Evolutionary conservation across 1,139 yeast genomes (phyloP), one percentile per base, ranked within the genome.

Genomic region (Spencermartinsiella ligniputridi): DNA sequence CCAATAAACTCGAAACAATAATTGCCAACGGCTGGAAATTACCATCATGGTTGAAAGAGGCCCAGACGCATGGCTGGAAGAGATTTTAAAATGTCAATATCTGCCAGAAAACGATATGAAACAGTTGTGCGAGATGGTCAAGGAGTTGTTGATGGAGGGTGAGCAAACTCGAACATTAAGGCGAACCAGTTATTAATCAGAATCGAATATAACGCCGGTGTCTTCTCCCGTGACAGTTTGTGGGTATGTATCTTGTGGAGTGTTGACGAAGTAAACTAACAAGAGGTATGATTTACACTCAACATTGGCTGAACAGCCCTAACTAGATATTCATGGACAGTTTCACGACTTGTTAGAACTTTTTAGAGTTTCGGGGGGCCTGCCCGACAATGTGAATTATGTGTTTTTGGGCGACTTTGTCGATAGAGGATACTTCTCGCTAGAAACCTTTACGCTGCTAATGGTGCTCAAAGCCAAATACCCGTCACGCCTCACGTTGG

Each of bases 161-260:
- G 44, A 19, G 63, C 47, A 22, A 24, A 25, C 25, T 22, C 9
- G 25, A 17, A 13, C 6, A 5, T 5, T 13, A 9, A 12, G 9
- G 11, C 18, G 12, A n/a, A 35, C 24, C 17, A 17, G 20, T 25
- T 35, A 20, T 18, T 30, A 35, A 24, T 6, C 35, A 59, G 96
- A 88, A 65, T 84, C 92, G 37, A 92, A 92, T 64, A 90, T 92
- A 54, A 97, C 92, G 62, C 97, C 98, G 0, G 97, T 92, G 12
- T 88, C 83, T 63, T 81, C 94, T 29, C 98, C 98, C 1, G 97
- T 92, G n/a, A 89, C 97, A 1, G 97, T 92, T 12, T 92, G 97
- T 72, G 98, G 98, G 58, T 57, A 45, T 13, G 60, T 53, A 8
- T n/a, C n/a, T n/a, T n/a, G n/a, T n/a, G n/a, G n/a, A n/a, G n/a